These are phyloP conservation scores for Diplodia intermedia DNA, from an alignment of 2,329 filamentous ascomycete species.

Conservation along the genomic window DNA sequence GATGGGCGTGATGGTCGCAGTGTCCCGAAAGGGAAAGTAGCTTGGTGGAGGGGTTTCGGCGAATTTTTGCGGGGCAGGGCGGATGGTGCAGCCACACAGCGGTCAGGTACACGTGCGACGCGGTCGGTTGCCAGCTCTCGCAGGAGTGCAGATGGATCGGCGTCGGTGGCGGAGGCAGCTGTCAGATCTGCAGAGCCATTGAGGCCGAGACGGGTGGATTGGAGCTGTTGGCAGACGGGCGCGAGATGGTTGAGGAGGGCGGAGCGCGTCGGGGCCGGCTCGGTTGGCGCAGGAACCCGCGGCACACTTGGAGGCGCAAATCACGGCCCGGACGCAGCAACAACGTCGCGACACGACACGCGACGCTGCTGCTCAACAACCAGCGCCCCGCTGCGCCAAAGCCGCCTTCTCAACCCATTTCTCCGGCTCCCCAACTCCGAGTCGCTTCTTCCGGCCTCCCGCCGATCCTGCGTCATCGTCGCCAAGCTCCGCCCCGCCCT, in stretches of 20 bases:
- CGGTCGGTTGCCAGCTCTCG: neutral
- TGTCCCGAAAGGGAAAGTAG: constrained; percentile 9
- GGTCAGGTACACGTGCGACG: constrained; percentile 8
- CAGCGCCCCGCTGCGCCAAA: neutral
- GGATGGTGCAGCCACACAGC: constrained; percentile 10
- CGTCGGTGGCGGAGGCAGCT: neutral
- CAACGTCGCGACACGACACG: neutral
- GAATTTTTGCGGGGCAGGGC: constrained; percentile 1
- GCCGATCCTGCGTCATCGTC: constrained; percentile 12
- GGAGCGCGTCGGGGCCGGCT: neutral
- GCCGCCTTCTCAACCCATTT: constrained; percentile 11
- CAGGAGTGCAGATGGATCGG: neutral
- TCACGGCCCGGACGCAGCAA: neutral
- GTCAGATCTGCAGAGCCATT: constrained; percentile 8
- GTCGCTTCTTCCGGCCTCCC: neutral
- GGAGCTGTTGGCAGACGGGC: neutral
- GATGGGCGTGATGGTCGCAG: neutral
- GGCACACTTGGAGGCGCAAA: neutral
- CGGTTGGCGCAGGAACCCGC: constrained; percentile 21
- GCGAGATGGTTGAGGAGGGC: constrained; percentile 3
- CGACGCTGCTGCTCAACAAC: constrained; percentile 14
- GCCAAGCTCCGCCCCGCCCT: constrained; percentile 6
- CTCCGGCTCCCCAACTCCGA: neutral
- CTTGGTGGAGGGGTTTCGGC: constrained; percentile 7
- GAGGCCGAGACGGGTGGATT: constrained; percentile 12